These are phyloP conservation scores for Ceratocystis harringtonii DNA, from an alignment of 2,329 filamentous ascomycete species.

Conservation along the genomic window DNA sequence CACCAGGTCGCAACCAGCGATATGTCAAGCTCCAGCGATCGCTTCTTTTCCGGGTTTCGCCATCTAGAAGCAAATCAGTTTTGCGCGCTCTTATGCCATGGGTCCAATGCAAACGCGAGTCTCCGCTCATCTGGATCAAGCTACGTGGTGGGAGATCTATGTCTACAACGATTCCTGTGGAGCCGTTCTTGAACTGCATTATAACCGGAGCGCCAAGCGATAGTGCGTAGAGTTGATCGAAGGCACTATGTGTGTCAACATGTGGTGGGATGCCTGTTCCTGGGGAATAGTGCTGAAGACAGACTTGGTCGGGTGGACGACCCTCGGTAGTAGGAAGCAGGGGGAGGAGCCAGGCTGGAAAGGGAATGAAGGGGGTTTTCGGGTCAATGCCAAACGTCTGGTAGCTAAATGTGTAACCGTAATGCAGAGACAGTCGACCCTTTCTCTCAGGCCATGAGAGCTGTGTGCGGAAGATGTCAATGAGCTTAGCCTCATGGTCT, in stretches of 20 bases:
- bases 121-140: slow-evolving; percentile 37
- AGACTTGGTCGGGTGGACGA: slow-evolving; percentile 40
- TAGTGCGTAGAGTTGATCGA: slow-evolving; percentile 32
- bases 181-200: slow-evolving; percentile 30
- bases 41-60: slow-evolving; percentile 28
- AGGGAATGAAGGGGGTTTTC: slow-evolving; percentile 33
- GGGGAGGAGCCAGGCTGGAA: slow-evolving; percentile 36
- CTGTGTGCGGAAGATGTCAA: slow-evolving; percentile 31
- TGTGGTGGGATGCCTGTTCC: slow-evolving; percentile 46
- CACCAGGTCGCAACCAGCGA: slow-evolving; percentile 34
- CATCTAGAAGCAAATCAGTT: slow-evolving; percentile 34
- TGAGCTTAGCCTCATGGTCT: slow-evolving; percentile 31
- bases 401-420: slow-evolving; percentile 43
- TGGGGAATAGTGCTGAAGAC: slow-evolving; percentile 44
- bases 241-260: slow-evolving; percentile 39
- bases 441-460: slow-evolving; percentile 33
- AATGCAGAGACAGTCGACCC: slow-evolving; percentile 35
- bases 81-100: slow-evolving; percentile 40
- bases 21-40: slow-evolving; percentile 43
- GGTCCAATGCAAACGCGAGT: slow-evolving; percentile 39
- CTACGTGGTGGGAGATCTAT: slow-evolving; percentile 35
- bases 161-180: slow-evolving; percentile 23
- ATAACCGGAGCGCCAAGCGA: slow-evolving; percentile 29
- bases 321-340: slow-evolving; percentile 32
- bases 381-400: slow-evolving; percentile 41